Percentiles rank a stretch among this genome's conserved stretches.
Conservation (phyloP, 2,329 filamentous ascomycete species). For the Colletotrichum tropicale region DNA sequence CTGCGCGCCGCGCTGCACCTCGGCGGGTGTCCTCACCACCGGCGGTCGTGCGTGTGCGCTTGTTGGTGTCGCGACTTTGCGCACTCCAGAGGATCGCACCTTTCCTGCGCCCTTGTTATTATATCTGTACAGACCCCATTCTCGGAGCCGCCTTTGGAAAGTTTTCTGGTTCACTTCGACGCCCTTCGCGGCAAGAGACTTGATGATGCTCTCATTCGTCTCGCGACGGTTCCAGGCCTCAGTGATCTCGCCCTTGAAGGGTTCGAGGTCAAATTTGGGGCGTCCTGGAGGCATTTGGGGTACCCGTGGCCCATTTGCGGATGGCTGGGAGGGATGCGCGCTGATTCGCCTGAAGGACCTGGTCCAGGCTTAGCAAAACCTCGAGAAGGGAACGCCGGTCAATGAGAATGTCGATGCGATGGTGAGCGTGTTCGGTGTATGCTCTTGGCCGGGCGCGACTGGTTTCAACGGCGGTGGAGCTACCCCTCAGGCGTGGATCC, state of each 20-base stretch:
- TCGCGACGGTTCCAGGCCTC: conserved; percentile 4
- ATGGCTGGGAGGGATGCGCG: fast-evolving
- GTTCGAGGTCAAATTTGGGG: conserved; percentile 6
- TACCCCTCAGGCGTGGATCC: background rate
- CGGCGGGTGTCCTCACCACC: background rate
- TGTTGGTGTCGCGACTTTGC: background rate
- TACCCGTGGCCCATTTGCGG: background rate
- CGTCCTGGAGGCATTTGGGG: background rate
- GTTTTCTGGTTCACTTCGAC: conserved; percentile 3
- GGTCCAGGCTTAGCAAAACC: background rate
- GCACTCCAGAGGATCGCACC: background rate
- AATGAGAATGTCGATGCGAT: background rate
- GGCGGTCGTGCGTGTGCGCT: background rate
- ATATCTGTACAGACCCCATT: conserved; percentile 8
- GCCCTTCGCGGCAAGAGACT: background rate
- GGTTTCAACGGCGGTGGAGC: background rate
- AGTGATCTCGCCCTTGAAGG: conserved; percentile 7
- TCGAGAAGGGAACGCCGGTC: background rate
- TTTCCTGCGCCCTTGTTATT: background rate
- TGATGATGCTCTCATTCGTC: conserved; percentile 12
- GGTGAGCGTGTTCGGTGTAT: background rate
- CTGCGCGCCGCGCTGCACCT: background rate
- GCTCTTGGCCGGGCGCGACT: background rate
- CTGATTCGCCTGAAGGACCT: background rate
- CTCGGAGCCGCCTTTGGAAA: background rate